Conservation (phyloP, 106 monocot genomes). For the Platanthera zijinensis region DNA sequence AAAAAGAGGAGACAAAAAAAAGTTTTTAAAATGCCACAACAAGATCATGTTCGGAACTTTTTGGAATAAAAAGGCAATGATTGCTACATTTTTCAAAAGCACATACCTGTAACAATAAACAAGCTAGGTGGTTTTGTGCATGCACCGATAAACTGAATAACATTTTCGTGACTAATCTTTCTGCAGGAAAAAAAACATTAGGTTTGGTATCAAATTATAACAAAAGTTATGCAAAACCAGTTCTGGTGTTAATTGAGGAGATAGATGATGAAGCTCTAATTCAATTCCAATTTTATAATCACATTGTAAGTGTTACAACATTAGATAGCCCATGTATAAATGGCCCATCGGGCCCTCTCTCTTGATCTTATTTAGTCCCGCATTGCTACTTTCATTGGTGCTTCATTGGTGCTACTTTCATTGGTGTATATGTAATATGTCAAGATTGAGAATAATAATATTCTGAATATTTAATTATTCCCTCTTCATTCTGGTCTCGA, state of each 20-base stretch:
- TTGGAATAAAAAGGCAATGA: neutral
- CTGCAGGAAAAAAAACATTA: neutral
- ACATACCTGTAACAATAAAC: conserved; percentile 12
- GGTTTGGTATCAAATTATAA: neutral
- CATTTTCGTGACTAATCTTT: conserved; percentile 16
- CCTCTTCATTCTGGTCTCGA: too few relatives aligned
- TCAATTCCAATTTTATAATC: neutral
- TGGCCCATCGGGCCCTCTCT: too few relatives aligned
- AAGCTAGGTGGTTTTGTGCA: conserved; percentile 15
- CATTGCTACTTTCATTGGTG: too few relatives aligned
- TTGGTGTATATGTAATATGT: too few relatives aligned
- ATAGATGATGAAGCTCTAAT: neutral
- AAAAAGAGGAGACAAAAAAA: conserved; percentile 7
- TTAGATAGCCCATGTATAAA: too few relatives aligned
- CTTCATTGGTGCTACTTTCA: too few relatives aligned
- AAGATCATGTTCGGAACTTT: neutral
- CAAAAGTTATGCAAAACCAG: neutral
- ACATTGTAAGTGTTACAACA: neutral
- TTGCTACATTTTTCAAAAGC: conserved; percentile 1
- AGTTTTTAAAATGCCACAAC: neutral
- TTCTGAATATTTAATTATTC: too few relatives aligned
- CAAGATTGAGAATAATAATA: too few relatives aligned
- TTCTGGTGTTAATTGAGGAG: neutral
- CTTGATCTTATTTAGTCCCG: too few relatives aligned
- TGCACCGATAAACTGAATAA: conserved; percentile 17